Evolutionary conservation across 2,329 filamentous ascomycete genomes (phyloP).

Genomic region (Chaetomium globosum): DNA sequence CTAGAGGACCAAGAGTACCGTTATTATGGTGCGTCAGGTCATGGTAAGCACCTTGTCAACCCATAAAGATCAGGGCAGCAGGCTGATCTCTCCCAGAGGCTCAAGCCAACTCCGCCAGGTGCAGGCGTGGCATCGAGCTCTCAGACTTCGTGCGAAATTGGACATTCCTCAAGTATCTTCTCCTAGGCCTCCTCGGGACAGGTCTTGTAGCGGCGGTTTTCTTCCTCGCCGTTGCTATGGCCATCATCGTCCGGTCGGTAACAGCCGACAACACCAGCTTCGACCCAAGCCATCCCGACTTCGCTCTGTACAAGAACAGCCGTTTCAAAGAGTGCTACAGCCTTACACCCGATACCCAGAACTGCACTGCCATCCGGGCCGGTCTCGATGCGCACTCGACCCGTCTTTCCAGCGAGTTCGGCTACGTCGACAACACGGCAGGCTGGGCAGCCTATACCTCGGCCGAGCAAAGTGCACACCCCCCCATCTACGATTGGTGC

Average conservation of each 20-base stretch:
- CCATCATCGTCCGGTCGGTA: constrained; percentile 1
- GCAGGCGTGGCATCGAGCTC: background rate
- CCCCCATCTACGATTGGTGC: constrained; percentile 1
- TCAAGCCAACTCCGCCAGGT: background rate
- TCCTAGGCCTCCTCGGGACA: background rate
- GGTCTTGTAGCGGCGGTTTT: background rate
- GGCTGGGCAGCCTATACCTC: background rate
- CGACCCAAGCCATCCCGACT: background rate
- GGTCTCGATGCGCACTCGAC: background rate
- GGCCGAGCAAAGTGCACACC: background rate
- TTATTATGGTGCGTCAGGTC: background rate
- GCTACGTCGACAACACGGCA: background rate
- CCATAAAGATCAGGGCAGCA: background rate
- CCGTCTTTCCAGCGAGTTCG: background rate
- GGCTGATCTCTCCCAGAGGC: background rate
- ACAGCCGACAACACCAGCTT: constrained; percentile 7
- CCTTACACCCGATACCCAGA: background rate
- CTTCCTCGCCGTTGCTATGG: background rate
- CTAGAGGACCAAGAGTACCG: constrained; percentile 1
- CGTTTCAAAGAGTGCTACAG: constrained; percentile 6
- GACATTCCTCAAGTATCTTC: background rate
- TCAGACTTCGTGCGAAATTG: background rate
- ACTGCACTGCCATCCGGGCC: constrained; percentile 2
- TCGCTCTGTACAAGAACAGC: constrained; percentile 9
- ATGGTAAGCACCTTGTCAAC: background rate